Conservation (phyloP, 306 rosid species). For the Begonia loranthoides region DNA sequence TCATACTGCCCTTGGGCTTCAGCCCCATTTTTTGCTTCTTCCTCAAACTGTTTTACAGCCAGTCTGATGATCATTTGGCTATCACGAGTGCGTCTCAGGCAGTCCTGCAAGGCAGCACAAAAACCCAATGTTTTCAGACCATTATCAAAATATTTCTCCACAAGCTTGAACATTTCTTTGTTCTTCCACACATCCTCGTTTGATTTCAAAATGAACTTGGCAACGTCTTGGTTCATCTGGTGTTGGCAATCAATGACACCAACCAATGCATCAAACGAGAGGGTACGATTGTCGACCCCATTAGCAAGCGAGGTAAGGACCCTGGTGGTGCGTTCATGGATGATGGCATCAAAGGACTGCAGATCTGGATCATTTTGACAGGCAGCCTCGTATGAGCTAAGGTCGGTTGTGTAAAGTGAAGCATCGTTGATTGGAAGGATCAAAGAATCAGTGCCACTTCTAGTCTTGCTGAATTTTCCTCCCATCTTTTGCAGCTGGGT, state of each 20-base stretch:
- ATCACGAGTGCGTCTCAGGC: slow-evolving; percentile 61
- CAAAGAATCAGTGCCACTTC: too few species aligned
- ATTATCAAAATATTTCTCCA: slow-evolving; percentile 84
- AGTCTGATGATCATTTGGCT: slow-evolving; percentile 60
- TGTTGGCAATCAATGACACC: slow-evolving; percentile 66
- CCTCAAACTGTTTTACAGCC: slow-evolving; percentile 67
- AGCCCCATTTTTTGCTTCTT: slow-evolving; percentile 30
- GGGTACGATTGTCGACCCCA: slow-evolving; percentile 67
- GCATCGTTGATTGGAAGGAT: too few species aligned
- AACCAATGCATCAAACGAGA: slow-evolving; percentile 64
- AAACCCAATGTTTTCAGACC: slow-evolving; percentile 74
- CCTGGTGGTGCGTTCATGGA: slow-evolving; percentile 57
- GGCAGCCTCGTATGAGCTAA: slow-evolving; percentile 70
- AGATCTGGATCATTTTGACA: slow-evolving; percentile 58
- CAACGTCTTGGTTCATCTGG: slow-evolving; percentile 92
- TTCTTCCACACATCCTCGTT: slow-evolving; percentile 85
- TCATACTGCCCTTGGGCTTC: slow-evolving; percentile 7
- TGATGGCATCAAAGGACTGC: slow-evolving; percentile 51
- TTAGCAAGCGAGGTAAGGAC: slow-evolving; percentile 55
- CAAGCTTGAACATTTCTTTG: slow-evolving; percentile 64
- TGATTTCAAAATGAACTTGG: slow-evolving; percentile 73
- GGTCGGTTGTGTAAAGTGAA: slow-evolving; percentile 29
- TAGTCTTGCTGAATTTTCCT: too few species aligned
- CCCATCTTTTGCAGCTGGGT: too few species aligned
- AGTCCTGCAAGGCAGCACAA: slow-evolving; percentile 74